phyloP scores from a whole-genome alignment of 371 early-diverging fungal genomes.

The Mucor circinelloides region DNA sequence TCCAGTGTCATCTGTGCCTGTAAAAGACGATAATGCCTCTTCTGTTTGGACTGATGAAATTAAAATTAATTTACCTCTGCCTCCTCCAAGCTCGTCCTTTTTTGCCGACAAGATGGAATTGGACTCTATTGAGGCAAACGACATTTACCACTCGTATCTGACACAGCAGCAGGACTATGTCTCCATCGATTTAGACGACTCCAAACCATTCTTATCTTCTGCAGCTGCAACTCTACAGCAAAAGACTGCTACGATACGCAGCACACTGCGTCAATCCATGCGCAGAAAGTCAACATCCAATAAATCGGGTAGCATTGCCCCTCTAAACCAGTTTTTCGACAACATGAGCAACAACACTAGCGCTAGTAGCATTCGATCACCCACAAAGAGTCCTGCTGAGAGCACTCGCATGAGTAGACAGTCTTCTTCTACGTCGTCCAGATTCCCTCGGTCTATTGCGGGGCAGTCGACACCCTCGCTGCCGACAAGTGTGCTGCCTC shows the following conservation, averaged over 20 bases:
- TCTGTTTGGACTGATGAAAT: not conserved
- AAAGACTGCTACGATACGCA: conserved; percentile 33
- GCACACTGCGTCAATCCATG: conserved; percentile 37
- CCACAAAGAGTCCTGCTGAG: not conserved
- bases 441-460: conserved; percentile 8
- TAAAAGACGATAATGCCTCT: conserved; percentile 3
- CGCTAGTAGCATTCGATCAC: conserved; percentile 3
- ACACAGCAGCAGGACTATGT: conserved; percentile 10
- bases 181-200: conserved; percentile 16
- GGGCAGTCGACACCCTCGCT: conserved; percentile 11
- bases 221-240: conserved; percentile 22
- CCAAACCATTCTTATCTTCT: conserved; percentile 1
- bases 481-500: not conserved
- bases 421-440: conserved; percentile 16
- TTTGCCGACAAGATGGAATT: conserved; percentile 51
- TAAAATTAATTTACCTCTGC: conserved; percentile 24
- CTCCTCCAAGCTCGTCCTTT: conserved; percentile 33
- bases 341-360: not conserved
- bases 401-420: conserved; percentile 20
- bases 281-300: conserved; percentile 29
- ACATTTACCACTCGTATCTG: conserved; percentile 34
- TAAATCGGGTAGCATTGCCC: conserved; percentile 4
- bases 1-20: not conserved
- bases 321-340: conserved; percentile 12
- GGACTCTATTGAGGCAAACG: conserved; percentile 34